A percentile compares a stretch with the other conserved stretches of the same genome.
These are phyloP conservation scores for Ochromonas danica DNA, from an alignment of 108 stramenopile genomes.

Conservation along the genomic window DNA sequence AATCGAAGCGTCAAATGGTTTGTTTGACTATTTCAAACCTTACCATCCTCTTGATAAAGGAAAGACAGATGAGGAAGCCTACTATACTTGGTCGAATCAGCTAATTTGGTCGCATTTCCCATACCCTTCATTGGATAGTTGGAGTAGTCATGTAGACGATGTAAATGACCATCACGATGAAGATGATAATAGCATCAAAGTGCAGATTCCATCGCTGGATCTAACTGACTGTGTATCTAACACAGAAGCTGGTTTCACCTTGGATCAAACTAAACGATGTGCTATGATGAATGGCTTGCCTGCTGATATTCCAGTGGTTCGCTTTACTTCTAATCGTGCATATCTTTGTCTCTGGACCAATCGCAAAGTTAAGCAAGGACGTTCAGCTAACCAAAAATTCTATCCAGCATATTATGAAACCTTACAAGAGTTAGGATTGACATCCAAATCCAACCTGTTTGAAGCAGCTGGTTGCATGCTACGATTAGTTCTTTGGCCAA, in stretches of 20 bases:
- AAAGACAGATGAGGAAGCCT: neutral
- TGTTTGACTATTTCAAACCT: neutral
- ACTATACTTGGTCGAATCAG: neutral
- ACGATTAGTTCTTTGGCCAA: neutral
- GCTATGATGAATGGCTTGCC: neutral
- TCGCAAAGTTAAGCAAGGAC: neutral
- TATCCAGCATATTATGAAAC: neutral
- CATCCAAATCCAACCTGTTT: neutral
- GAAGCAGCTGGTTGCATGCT: constrained; percentile 5
- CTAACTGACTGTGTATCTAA: neutral
- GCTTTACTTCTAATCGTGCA: neutral
- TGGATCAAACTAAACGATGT: neutral
- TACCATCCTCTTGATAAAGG: neutral
- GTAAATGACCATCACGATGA: neutral
- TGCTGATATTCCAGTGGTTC: neutral
- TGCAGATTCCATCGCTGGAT: neutral
- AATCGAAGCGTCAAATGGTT: neutral
- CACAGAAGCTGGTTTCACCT: neutral
- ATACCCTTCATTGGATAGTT: neutral
- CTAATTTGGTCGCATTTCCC: neutral
- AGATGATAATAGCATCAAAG: neutral
- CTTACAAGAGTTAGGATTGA: neutral
- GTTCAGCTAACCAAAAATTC: neutral
- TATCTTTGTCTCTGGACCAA: neutral
- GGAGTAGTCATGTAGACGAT: neutral